phyloP scores from a whole-genome alignment of 371 early-diverging fungal genomes.

The Mucor mucedo region DNA sequence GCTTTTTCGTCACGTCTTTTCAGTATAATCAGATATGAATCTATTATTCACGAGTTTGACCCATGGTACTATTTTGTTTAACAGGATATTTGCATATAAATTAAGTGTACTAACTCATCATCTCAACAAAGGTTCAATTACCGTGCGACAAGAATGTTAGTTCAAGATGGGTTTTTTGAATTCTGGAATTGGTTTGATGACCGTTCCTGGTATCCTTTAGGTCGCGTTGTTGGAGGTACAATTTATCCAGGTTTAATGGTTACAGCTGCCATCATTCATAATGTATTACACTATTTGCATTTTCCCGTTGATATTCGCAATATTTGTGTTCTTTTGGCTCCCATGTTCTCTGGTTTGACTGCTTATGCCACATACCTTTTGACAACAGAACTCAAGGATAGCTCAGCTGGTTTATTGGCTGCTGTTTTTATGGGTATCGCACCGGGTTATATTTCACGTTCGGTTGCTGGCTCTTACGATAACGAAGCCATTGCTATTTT shows the following conservation, averaged over 20 bases:
- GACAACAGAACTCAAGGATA: constrained; percentile 88
- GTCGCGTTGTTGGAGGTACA: constrained; percentile 98
- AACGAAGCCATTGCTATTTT: constrained; percentile 99
- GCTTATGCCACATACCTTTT: constrained; percentile 93
- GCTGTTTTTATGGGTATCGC: constrained; percentile 97
- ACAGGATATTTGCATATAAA: neutral
- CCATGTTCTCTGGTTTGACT: constrained; percentile 94
- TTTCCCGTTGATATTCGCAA: constrained; percentile 97
- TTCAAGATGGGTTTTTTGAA: constrained; percentile 94
- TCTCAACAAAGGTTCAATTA: constrained; percentile 86
- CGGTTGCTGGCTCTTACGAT: constrained; percentile 99
- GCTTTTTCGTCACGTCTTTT: constrained; percentile 95
- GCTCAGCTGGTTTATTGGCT: constrained; percentile 93
- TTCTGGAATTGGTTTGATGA: constrained; percentile 99
- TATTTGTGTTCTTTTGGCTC: constrained; percentile 96
- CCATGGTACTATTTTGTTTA: constrained; percentile 73
- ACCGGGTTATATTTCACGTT: constrained; percentile 98
- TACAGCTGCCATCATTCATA: constrained; percentile 95
- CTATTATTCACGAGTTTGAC: constrained; percentile 99
- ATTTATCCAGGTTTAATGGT: constrained; percentile 99
- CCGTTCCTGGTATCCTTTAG: constrained; percentile 98
- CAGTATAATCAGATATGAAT: constrained; percentile 95
- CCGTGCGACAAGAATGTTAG: constrained; percentile 96
- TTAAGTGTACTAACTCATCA: neutral
- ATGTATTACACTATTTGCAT: constrained; percentile 84